Evolutionary conservation across 1,284 basidiomycete species (phyloP), one percentile per base, ranked within the genome.

Genomic region (Cerioporus squamosus): DNA sequence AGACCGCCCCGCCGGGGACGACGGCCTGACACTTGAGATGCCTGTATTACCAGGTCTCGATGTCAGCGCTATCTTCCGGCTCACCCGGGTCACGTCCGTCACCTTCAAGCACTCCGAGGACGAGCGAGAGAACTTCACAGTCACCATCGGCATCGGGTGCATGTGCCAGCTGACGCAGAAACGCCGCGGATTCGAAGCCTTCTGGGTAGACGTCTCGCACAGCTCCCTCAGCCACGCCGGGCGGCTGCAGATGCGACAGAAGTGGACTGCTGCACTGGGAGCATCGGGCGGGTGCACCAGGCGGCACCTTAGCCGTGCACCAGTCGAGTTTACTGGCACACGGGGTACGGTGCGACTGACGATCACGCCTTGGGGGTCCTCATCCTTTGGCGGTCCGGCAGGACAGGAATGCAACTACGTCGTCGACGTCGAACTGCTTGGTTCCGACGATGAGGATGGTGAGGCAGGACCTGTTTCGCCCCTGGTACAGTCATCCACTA

Each of bases 121-220:
- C 22, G 50, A 3, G 24, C 50, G 40, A 22, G 22, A 24, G 38
- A 26, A 24, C 36, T 44, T 51, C 50, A 44, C 42, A 7, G 9
- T 51, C 23, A 44, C 29, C 22, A 29, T 51, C 50, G 50, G 50
- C 17, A 31, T 51, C 39, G 50, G 50, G 18, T 51, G 50, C 50
- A 40, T 51, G 39, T 51, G 50, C 50, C 50, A 51, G 50, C 50
- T 51, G 12, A 44, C 50, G 17, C 50, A 51, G 40, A 43, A 44
- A n/a, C 50, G 50, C 9, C 50, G 50, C 40, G 50, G 50, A 9
- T 51, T 51, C 29, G 50, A 51, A 24, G 50, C 50, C 26, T 51
- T 51, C 40, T 51, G 50, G 50, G 40, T 51, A 22, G 50, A 51
- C 26, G 50, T 51, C n/a, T 24, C 36, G 47, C 47, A 39, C 47